Evolutionary conservation across 768 basidiomycete genomes (phyloP).

Genomic region (Melanogaster broomeanus): DNA sequence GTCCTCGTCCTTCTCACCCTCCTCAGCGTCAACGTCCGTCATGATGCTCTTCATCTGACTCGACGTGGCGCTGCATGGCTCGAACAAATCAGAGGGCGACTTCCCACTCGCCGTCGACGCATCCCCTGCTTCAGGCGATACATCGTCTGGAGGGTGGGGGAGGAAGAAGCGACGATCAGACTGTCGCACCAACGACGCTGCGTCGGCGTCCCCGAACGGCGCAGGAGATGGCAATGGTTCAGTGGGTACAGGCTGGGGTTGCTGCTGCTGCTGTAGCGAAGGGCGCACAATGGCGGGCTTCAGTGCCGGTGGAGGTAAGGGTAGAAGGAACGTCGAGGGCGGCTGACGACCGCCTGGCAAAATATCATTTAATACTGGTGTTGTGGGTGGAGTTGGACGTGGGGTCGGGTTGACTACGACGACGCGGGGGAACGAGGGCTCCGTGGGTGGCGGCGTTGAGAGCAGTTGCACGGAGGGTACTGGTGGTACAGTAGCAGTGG

Average conservation of each 20-base stretch:
- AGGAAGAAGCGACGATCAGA: slow-evolving; percentile 48
- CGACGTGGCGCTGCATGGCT: slow-evolving; percentile 38
- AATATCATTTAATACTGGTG: slow-evolving; percentile 46
- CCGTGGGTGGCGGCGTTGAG: slow-evolving; percentile 20
- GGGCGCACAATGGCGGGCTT: not conserved
- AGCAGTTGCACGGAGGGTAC: slow-evolving; percentile 32
- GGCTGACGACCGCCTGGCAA: slow-evolving; percentile 24
- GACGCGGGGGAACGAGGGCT: slow-evolving; percentile 50
- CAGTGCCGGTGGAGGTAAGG: slow-evolving; percentile 27
- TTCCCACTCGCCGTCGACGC: slow-evolving; percentile 34
- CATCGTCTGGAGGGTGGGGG: slow-evolving; percentile 42
- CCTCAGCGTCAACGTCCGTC: slow-evolving; percentile 20
- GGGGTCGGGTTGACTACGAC: slow-evolving; percentile 78
- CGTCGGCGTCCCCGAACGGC: slow-evolving; percentile 13
- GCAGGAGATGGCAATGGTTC: slow-evolving; percentile 2
- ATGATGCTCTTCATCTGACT: slow-evolving; percentile 24
- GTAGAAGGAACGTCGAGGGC: slow-evolving; percentile 28
- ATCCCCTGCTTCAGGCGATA: slow-evolving; percentile 37
- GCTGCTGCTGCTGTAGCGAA: slow-evolving; percentile 17
- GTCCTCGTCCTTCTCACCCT: slow-evolving; percentile 16
- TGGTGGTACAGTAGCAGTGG: not conserved
- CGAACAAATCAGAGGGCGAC: slow-evolving; percentile 33
- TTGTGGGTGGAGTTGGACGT: slow-evolving; percentile 76
- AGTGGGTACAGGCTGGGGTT: slow-evolving; percentile 7
- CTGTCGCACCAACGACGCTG: slow-evolving; percentile 34